Percentiles rank a stretch among this genome's conserved stretches.
Conservation (phyloP, 305 asterid genomes). For the Striga hermonthica region DNA sequence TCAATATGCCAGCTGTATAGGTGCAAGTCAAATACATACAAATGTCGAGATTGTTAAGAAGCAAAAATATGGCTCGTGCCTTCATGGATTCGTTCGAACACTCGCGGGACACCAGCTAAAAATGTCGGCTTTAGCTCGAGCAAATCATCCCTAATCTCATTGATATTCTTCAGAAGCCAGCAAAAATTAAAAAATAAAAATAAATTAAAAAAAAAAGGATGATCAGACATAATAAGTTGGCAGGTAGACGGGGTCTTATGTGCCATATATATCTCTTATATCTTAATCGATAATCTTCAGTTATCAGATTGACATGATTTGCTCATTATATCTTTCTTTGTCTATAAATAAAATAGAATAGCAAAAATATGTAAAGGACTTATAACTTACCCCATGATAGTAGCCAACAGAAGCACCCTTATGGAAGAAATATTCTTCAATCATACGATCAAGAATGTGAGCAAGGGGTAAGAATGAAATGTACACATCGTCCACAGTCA, state of each 20-base stretch:
- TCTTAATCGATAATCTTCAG: no score
- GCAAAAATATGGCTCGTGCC: slow-evolving; percentile 39
- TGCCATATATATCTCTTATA: no score
- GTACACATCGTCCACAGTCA: slow-evolving; percentile 90
- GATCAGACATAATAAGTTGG: slow-evolving; percentile 18
- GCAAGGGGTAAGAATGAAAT: slow-evolving; percentile 97
- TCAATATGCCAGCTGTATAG: slow-evolving; percentile 10
- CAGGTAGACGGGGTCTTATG: not conserved
- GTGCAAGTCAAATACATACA: not conserved
- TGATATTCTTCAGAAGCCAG: slow-evolving; percentile 55
- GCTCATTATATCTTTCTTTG: not conserved
- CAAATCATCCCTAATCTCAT: slow-evolving; percentile 77
- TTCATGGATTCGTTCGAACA: slow-evolving; percentile 81
- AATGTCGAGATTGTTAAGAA: not conserved
- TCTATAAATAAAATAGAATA: not conserved
- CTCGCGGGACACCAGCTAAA: slow-evolving; percentile 96
- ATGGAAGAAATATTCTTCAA: slow-evolving; percentile 93
- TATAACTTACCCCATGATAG: slow-evolving; percentile 73
- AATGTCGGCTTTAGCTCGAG: slow-evolving; percentile 86
- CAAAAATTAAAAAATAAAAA: no score
- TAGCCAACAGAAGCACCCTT: slow-evolving; percentile 98
- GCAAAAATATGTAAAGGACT: not conserved
- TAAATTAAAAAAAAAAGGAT: no score
- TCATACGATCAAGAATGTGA: slow-evolving; percentile 96
- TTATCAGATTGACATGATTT: no score